Evolutionary conservation across 2,329 filamentous ascomycete genomes (phyloP).

Genomic region (Sarocladium strictum): DNA sequence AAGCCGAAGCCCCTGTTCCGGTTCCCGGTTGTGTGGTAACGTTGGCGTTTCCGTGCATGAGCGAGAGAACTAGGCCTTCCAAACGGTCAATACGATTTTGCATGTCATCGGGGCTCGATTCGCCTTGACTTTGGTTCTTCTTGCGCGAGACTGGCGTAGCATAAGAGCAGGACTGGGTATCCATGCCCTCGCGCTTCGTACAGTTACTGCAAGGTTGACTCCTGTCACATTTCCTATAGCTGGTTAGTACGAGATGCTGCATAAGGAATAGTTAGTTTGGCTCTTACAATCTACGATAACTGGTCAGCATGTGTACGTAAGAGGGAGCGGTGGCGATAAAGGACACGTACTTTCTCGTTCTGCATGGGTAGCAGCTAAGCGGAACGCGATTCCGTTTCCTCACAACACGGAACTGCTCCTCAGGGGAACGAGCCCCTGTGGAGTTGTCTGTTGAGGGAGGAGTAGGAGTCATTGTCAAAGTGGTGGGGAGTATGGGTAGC

Average conservation of each 20-base stretch:
- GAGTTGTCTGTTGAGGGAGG: slow-evolving; percentile 75
- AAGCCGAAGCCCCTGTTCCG: slow-evolving; percentile 26
- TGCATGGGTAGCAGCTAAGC: slow-evolving; percentile 84
- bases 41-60: slow-evolving; percentile 80
- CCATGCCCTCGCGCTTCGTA: slow-evolving; percentile 79
- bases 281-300: slow-evolving; percentile 21
- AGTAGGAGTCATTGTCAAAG: slow-evolving; percentile 60
- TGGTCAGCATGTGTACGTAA: slow-evolving; percentile 24
- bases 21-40: slow-evolving; percentile 33
- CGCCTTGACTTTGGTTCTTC: slow-evolving; percentile 61
- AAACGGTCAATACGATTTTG: slow-evolving; percentile 95
- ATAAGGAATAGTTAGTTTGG: slow-evolving; percentile 2
- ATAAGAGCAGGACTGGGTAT: slow-evolving; percentile 78
- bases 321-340: slow-evolving; percentile 11
- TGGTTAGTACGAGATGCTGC: slow-evolving; percentile 10
- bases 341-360: slow-evolving; percentile 74
- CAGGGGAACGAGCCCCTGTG: slow-evolving; percentile 70
- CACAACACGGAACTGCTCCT: slow-evolving; percentile 80
- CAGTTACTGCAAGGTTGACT: slow-evolving; percentile 91
- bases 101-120: slow-evolving; percentile 82
- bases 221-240: slow-evolving; percentile 84
- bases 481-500: slow-evolving; percentile 5
- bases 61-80: slow-evolving; percentile 81
- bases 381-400: slow-evolving; percentile 89
- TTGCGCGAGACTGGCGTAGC: slow-evolving; percentile 65